phyloP scores from a whole-genome alignment of 2,329 filamentous ascomycete species.

The Botrytis sinoallii region DNA sequence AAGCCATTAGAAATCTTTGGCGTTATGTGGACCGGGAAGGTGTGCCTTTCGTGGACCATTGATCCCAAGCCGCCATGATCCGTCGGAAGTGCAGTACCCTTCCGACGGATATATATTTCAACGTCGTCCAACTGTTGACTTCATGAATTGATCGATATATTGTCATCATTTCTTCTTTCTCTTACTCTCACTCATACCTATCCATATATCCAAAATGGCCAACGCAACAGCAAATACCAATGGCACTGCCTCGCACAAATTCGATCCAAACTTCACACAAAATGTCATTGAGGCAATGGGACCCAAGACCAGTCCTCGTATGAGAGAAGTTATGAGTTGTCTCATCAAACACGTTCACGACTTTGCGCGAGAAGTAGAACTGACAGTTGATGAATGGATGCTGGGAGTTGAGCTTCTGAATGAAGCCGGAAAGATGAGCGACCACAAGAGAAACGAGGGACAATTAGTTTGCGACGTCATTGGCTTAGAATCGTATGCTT shows the following conservation, averaged over 20 bases:
- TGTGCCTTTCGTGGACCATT: neutral
- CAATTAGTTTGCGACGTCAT: slow-evolving; percentile 62
- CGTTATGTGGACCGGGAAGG: neutral
- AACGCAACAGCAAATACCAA: neutral
- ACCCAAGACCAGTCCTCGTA: slow-evolving; percentile 55
- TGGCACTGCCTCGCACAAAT: slow-evolving; percentile 21
- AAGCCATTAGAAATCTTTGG: neutral
- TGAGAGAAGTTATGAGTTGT: slow-evolving; percentile 52
- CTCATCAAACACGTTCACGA: slow-evolving; percentile 57
- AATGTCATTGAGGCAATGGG: slow-evolving; percentile 60
- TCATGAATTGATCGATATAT: neutral
- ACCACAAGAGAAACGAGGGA: slow-evolving; percentile 60
- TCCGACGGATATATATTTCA: slow-evolving; percentile 2
- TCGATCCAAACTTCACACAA: slow-evolving; percentile 56
- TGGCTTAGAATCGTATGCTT: slow-evolving; percentile 55
- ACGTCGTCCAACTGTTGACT: neutral
- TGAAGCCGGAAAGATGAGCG: slow-evolving; percentile 60
- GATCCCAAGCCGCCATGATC: neutral
- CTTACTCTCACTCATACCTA: neutral
- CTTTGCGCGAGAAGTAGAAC: slow-evolving; percentile 55
- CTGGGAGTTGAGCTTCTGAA: slow-evolving; percentile 55
- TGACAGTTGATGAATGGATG: slow-evolving; percentile 59
- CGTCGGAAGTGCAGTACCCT: slow-evolving; percentile 8
- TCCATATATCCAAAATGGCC: neutral
- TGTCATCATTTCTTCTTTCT: neutral